Evolutionary conservation across 306 rosid species (phyloP).

Genomic region (Trifolium subterraneum): DNA sequence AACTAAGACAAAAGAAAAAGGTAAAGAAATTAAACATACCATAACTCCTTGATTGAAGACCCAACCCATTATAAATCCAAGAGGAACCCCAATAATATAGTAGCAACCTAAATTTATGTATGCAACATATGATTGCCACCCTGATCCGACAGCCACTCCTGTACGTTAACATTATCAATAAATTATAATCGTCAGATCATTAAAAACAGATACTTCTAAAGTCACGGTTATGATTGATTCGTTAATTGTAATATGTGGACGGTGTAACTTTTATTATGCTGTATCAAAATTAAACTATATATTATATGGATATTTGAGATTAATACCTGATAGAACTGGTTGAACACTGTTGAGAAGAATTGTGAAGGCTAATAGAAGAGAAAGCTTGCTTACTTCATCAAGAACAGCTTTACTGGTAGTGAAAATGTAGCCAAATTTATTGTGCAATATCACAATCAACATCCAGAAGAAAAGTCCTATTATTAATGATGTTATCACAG

Average conservation of each 20-base stretch:
- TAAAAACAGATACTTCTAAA: neutral
- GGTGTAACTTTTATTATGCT: no score
- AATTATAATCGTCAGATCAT: neutral
- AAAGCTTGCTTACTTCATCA: constrained; percentile 58
- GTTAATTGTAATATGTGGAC: no score
- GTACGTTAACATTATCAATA: neutral
- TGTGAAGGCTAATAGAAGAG: constrained; percentile 71
- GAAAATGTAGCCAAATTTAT: constrained; percentile 59
- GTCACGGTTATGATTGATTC: no score
- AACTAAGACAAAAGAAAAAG: neutral
- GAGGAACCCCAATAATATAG: constrained; percentile 76
- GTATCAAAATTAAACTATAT: no score
- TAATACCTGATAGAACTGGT: constrained; percentile 75
- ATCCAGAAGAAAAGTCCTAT: constrained; percentile 73
- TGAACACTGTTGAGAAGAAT: constrained; percentile 81
- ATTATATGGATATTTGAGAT: neutral
- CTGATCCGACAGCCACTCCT: constrained; percentile 93
- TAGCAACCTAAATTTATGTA: constrained; percentile 86
- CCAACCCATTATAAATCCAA: constrained; percentile 79
- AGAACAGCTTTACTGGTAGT: constrained; percentile 62
- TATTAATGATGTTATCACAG: constrained; percentile 61
- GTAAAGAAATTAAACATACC: constrained; percentile 50
- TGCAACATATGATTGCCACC: constrained; percentile 89
- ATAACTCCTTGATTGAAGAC: constrained; percentile 66
- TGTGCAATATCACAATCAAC: constrained; percentile 56